Percentiles rank a stretch among this genome's conserved stretches.
phyloP scores from a whole-genome alignment of 2,329 filamentous ascomycete genomes.

The Aureobasidium lini region DNA sequence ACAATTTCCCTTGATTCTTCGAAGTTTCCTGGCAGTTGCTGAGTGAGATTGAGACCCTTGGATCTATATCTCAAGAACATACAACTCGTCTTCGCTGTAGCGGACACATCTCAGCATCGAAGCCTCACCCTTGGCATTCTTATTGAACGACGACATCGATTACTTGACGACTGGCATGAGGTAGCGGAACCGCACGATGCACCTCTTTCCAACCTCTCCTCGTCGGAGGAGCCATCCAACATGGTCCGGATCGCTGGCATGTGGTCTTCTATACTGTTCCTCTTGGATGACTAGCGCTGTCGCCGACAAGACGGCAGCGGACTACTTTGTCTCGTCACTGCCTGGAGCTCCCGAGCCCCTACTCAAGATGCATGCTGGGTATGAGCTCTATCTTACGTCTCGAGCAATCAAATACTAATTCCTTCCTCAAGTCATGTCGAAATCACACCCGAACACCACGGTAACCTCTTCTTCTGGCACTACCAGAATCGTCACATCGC shows the following conservation, averaged over 20 bases:
- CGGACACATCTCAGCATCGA: neutral
- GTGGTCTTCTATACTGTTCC: conserved; percentile 11
- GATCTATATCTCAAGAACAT: too few relatives aligned
- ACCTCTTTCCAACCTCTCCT: neutral
- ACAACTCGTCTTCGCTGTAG: neutral
- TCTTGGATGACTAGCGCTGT: conserved; percentile 11
- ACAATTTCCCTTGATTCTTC: neutral
- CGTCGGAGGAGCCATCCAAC: neutral
- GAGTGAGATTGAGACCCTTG: neutral
- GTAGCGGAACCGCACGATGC: conserved; percentile 6
- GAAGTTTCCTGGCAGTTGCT: neutral
- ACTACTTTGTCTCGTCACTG: conserved; percentile 82
- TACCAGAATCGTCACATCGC: conserved; percentile 94
- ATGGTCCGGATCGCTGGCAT: conserved; percentile 8
- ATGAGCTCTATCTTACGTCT: conserved; percentile 32
- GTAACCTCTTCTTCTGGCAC: conserved; percentile 98
- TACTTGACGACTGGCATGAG: conserved; percentile 1
- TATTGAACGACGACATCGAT: neutral
- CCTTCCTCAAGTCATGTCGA: conserved; percentile 68
- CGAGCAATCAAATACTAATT: conserved; percentile 9
- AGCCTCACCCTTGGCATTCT: conserved; percentile 1
- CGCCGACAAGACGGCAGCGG: conserved; percentile 58
- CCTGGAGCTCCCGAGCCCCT: conserved; percentile 75
- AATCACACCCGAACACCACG: conserved; percentile 74
- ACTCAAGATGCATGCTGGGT: conserved; percentile 98